Base-by-base conservation (phyloP, 108 stramenopile genomes). In the Mayamaea pseudoterrestris region DNA sequence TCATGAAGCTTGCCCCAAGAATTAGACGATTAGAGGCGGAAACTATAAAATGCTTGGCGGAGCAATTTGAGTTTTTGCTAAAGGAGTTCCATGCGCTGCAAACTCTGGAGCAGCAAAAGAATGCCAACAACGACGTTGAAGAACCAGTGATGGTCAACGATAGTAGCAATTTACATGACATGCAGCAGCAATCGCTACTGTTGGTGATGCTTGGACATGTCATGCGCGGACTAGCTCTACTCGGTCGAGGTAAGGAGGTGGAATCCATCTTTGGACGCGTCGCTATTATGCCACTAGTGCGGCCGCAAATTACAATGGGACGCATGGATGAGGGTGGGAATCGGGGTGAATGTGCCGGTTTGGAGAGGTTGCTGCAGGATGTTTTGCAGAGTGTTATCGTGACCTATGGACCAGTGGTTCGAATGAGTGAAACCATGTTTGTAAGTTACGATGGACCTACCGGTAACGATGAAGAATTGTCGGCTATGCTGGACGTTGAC, bases 331-430 rank as follows among this genome's bases (percentile, higher is more conserved):
- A 81, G 52, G 89, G 89, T 26, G 89, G 89, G 5, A 61, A 81
- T n/a, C 78, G 89, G 7, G 89, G 89, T 11, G 83, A 91, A 60
- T 91, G 89, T 51, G 76, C 84, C 7, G 84, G 89, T 8, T 56
- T 91, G 12, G 51, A 47, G 26, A 69, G 70, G n/a, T 50, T 91
- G 21, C 40, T 91, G 42, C 71, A 86, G 27, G 84, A 83, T 44
- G 81, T 86, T 34, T 63, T 68, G 17, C 47, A 65, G 11, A 56
- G 65, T 12, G 59, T 91, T 7, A 48, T 62, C 16, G 31, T 55
- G 30, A 58, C 70, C 2, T 91, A 73, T 58, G 80, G 84, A 2
- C 52, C 71, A 1, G 64, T 85, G 17, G 35, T 91, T 44, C 57
- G 63, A 41, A 60, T 78, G 39, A 61, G 67, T 11, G 88, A 90